These are phyloP conservation scores for Sporothrix luriei DNA, from an alignment of 2,329 filamentous ascomycete species.

Conservation along the genomic window DNA sequence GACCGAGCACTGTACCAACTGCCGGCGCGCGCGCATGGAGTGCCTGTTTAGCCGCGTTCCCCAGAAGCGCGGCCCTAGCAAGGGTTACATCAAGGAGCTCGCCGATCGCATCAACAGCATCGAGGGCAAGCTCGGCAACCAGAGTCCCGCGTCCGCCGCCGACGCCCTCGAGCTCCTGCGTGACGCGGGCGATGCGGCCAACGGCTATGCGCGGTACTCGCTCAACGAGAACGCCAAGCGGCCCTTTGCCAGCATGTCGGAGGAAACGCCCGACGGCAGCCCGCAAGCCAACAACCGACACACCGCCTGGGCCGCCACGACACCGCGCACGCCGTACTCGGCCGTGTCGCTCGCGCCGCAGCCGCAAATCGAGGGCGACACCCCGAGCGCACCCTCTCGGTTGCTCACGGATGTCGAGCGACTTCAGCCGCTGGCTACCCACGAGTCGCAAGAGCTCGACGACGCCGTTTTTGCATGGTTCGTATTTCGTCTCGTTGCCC, in stretches of 20 bases:
- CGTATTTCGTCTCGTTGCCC: slow-evolving; percentile 35
- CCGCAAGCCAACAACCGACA: slow-evolving; percentile 49
- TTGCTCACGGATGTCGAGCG: slow-evolving; percentile 39
- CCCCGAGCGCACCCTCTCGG: slow-evolving; percentile 28
- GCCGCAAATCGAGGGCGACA: slow-evolving; percentile 30
- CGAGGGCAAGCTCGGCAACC: slow-evolving; percentile 71
- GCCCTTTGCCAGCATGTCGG: slow-evolving; percentile 53
- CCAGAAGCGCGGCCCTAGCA: slow-evolving; percentile 85
- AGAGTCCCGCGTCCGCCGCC: slow-evolving; percentile 46
- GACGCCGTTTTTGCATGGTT: slow-evolving; percentile 53
- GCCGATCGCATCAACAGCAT: slow-evolving; percentile 81
- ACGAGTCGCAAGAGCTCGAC: slow-evolving; percentile 46
- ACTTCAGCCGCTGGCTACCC: slow-evolving; percentile 40
- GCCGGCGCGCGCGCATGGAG: slow-evolving; percentile 70
- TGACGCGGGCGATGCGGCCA: slow-evolving; percentile 47
- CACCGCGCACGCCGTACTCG: slow-evolving; percentile 40
- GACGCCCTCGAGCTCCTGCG: slow-evolving; percentile 34
- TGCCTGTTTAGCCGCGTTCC: slow-evolving; percentile 87
- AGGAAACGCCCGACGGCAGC: slow-evolving; percentile 44
- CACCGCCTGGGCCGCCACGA: slow-evolving; percentile 53
- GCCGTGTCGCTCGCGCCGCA: slow-evolving; percentile 32
- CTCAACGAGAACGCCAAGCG: slow-evolving; percentile 51
- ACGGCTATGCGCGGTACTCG: slow-evolving; percentile 45
- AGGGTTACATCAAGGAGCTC: slow-evolving; percentile 93
- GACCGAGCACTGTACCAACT: slow-evolving; percentile 76